Base-by-base conservation (phyloP, 2,329 filamentous ascomycete species). In the Epichloe brachyelytri region DNA sequence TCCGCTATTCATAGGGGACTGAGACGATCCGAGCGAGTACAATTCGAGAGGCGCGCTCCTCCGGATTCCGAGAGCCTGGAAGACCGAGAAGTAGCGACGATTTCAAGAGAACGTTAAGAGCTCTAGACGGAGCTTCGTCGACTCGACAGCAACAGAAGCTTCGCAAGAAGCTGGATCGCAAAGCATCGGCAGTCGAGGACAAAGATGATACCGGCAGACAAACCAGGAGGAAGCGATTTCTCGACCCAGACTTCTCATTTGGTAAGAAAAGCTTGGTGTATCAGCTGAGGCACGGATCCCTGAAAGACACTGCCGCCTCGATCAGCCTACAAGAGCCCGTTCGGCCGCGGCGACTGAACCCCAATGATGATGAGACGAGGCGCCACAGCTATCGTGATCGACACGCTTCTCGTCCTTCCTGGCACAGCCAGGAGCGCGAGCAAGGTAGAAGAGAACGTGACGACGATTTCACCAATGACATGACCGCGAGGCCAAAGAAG, bases 1-100 rank as follows among this genome's bases (percentile, higher is more conserved):
- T 85, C 83, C 10, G 84, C 83, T 43, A 88, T 89, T 60, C 78
- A 81, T 56, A 73, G 76, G 44, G 85, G 85, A 14, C 71, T 88
- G 50, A 78, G 81, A 43, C 60, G 69, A 63, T 65, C 78, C 57
- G 57, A 73, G 60, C 58, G 63, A 54, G 63, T 56, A 39, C 60
- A 63, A 44, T 58, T 57, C 52, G 61, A 30, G 57, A 58, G 34
- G 7, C 51, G 48, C 46, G 57, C 41, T 43, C 49, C 50, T 53
- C 54, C 46, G 39, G 38, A 39, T 49, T 49, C 19, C 54, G 51
- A 43, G 53, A 54, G 43, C 45, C 45, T 33, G 4, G 53, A 47
- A 30, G 58, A 55, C 53, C 39, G 3, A 12, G 55, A 48, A 15
- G 59, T 55, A 40, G 38, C 50, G 15, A 49, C 12, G 15, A 19